Conservation (phyloP, 2,329 filamentous ascomycete species). For the Trichophaea hybrida region DNA sequence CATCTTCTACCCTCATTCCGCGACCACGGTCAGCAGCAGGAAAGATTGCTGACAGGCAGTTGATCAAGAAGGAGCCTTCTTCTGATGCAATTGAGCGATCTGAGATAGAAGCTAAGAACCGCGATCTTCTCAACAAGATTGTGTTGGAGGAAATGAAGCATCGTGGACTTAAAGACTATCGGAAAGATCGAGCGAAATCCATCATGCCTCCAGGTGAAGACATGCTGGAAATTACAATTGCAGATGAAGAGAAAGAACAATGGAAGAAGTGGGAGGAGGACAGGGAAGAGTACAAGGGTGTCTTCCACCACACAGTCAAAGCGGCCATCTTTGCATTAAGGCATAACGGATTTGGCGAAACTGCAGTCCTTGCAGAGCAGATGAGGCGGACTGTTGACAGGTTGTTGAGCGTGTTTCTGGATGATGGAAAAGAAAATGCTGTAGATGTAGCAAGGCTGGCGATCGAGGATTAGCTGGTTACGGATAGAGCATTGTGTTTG, state of each 20-base stretch:
- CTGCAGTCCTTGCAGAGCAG: not conserved
- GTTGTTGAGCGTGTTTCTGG: conserved; percentile 1
- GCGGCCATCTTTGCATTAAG: conserved; percentile 19
- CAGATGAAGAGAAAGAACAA: conserved; percentile 6
- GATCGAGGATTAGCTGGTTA: not conserved
- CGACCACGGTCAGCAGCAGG: not conserved
- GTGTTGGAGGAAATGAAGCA: conserved; percentile 20
- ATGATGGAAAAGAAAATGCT: not conserved
- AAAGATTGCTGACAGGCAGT: not conserved
- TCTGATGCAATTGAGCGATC: conserved; percentile 10
- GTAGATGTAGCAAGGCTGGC: not conserved
- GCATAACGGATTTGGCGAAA: not conserved
- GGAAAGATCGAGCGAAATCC: conserved; percentile 4
- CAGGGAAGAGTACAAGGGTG: conserved; percentile 22
- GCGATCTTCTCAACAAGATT: conserved; percentile 14
- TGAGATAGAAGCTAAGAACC: conserved; percentile 15
- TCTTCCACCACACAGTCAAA: conserved; percentile 21
- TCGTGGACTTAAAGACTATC: conserved; percentile 18
- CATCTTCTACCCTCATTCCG: not conserved
- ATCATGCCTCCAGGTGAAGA: conserved; percentile 3
- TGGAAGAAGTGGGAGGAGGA: conserved; percentile 10
- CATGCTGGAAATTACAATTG: not conserved
- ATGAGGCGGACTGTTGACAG: not conserved
- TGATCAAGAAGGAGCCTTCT: not conserved
- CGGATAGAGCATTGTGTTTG: not conserved